Base-by-base conservation (phyloP, 495 filamentous ascomycete genomes). In the Chaetomium fimeti region DNA sequence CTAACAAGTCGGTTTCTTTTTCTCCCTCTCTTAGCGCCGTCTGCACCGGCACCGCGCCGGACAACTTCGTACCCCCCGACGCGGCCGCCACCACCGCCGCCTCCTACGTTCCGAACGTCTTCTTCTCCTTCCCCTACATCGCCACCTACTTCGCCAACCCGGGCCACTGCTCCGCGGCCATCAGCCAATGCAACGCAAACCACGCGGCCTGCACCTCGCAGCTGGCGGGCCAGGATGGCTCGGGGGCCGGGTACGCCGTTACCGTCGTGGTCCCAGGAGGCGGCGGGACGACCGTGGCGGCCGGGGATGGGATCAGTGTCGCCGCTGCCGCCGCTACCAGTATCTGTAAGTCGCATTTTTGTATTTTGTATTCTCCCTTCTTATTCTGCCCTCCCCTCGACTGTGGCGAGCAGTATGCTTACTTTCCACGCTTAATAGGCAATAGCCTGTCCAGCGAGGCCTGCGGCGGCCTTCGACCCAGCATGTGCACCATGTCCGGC, bases 121-220 rank as follows among this genome's bases (percentile, higher is more conserved):
- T 80, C 72, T 92, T 88, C 69, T 82, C 87, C 15, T 91, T 90
- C 71, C 77, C 88, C 38, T 83, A 82, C 67, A 80, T 91, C 60
- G 85, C 86, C 36, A 91, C 89, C 1, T 82, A 81, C 48, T 90
- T 90, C 65, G 70, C 77, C 54, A 84, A 89, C 65, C 75, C 82
- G 20, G 83, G 78, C n/a, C 78, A 79, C 12, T 92, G 89, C 76
- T 72, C 87, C 1, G 83, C 85, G 15, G 89, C 89, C 68, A 84
- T 87, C 72, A 84, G 79, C 43, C 78, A 83, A 53, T 92, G 89
- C 71, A 79, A 84, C 69, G 79, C 77, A 40, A 88, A 90, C 69
- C 89, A 87, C 68, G 75, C 77, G 20, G 81, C 78, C 32, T 92
- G 89, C 68, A 84, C 87, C 0, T 76, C 80, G n/a, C 78, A 79